phyloP scores from a whole-genome alignment of 148 eudicot species.

The Chenopodium album region DNA sequence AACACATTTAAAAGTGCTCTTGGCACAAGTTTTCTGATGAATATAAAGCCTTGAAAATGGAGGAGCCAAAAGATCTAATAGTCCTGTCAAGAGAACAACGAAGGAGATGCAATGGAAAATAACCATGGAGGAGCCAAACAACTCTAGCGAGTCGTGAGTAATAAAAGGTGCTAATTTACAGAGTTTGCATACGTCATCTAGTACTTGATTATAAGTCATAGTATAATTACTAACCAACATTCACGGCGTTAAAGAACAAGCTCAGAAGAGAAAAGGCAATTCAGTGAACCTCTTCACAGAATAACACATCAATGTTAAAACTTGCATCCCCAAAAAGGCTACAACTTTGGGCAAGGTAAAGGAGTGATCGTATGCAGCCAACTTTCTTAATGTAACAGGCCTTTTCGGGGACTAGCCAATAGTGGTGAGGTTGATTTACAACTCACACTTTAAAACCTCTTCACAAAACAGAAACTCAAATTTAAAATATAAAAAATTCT shows the following conservation, averaged over 20 bases:
- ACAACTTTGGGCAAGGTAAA: background rate
- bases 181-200: background rate
- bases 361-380: background rate
- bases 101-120: background rate
- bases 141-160: background rate
- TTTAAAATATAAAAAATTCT: background rate
- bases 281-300: background rate
- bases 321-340: background rate
- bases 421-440: background rate
- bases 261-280: background rate
- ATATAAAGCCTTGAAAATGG: background rate
- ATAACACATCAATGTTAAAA: background rate
- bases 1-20: background rate
- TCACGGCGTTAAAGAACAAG: background rate
- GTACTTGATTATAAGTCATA: background rate
- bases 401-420: background rate
- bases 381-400: background rate
- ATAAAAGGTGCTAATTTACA: background rate
- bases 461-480: background rate
- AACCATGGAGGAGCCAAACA: background rate
- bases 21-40: background rate
- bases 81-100: background rate
- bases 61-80: background rate
- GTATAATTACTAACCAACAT: background rate
- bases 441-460: background rate